These are phyloP conservation scores for Heterobasidion annosum DNA, from an alignment of 1,284 basidiomycete species.

Conservation along the genomic window DNA sequence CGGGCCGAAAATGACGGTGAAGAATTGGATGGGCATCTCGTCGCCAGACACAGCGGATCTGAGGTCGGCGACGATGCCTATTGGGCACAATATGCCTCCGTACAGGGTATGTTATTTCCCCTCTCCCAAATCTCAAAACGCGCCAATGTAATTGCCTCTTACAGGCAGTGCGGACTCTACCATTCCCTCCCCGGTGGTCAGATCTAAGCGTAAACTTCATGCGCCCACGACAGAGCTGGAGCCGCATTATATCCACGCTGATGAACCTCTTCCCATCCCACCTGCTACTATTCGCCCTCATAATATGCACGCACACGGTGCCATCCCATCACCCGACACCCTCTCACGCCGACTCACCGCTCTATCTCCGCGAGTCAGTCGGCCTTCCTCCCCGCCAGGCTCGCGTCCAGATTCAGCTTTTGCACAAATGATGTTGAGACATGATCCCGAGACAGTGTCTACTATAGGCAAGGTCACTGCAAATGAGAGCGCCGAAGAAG, in stretches of 20 bases:
- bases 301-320: constrained; percentile 14
- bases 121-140: background rate
- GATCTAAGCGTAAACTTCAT: constrained; percentile 18
- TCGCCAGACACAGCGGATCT: constrained; percentile 16
- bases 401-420: constrained; percentile 11
- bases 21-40: constrained; percentile 5
- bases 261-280: constrained; percentile 18
- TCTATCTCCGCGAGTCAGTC: constrained; percentile 17
- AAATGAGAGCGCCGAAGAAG: constrained; percentile 15
- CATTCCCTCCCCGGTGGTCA: constrained; percentile 25
- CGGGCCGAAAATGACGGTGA: constrained; percentile 23
- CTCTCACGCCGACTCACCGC: constrained; percentile 19
- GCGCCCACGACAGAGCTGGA: constrained; percentile 6
- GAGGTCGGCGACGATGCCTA: constrained; percentile 58
- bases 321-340: constrained; percentile 22
- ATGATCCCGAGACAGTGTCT: constrained; percentile 8
- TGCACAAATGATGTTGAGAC: background rate
- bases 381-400: constrained; percentile 7
- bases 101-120: constrained; percentile 44
- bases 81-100: constrained; percentile 60
- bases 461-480: constrained; percentile 8
- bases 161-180: constrained; percentile 32
- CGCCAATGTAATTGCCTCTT: background rate
- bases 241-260: constrained; percentile 9
- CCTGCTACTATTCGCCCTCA: constrained; percentile 12